These are phyloP conservation scores for Sporothrix pseudoabietina DNA, from an alignment of 2,329 filamentous ascomycete genomes.

Conservation along the genomic window DNA sequence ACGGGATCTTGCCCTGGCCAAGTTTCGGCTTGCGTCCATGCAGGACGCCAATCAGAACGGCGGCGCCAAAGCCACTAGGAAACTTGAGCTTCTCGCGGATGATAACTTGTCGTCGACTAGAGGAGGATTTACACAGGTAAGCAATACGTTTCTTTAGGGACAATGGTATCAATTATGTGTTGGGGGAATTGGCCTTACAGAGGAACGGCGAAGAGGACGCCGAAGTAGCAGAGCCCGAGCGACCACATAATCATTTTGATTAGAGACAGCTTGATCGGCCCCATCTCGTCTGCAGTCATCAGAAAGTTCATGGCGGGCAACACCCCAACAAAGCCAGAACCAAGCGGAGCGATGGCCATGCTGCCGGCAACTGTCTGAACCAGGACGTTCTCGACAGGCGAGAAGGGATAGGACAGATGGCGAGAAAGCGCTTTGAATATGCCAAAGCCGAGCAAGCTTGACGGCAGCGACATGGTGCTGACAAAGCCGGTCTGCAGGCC, in stretches of 20 bases:
- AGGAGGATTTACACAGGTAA: background rate
- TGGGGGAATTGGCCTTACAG: constrained; percentile 49
- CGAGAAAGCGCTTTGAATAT: constrained; percentile 80
- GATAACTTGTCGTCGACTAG: constrained; percentile 79
- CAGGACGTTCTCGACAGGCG: constrained; percentile 92
- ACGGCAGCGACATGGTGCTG: constrained; percentile 94
- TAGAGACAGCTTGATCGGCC: constrained; percentile 70
- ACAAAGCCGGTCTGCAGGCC: constrained; percentile 63
- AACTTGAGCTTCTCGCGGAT: constrained; percentile 91
- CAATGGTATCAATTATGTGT: background rate
- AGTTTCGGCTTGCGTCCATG: constrained; percentile 57
- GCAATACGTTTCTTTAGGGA: background rate
- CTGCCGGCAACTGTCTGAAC: constrained; percentile 94
- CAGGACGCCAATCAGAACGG: constrained; percentile 86
- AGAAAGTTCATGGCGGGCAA: constrained; percentile 91
- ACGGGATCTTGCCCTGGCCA: constrained; percentile 28
- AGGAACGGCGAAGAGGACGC: constrained; percentile 93
- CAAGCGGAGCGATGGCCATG: constrained; percentile 94
- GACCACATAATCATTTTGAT: constrained; percentile 87
- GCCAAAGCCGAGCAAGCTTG: constrained; percentile 89
- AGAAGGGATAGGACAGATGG: constrained; percentile 78
- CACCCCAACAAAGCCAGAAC: constrained; percentile 94
- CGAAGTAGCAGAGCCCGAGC: constrained; percentile 91
- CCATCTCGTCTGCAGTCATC: constrained; percentile 73
- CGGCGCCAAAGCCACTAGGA: constrained; percentile 92